Conservation (phyloP, 2,329 filamentous ascomycete species). For the Exophiala sp. region DNA sequence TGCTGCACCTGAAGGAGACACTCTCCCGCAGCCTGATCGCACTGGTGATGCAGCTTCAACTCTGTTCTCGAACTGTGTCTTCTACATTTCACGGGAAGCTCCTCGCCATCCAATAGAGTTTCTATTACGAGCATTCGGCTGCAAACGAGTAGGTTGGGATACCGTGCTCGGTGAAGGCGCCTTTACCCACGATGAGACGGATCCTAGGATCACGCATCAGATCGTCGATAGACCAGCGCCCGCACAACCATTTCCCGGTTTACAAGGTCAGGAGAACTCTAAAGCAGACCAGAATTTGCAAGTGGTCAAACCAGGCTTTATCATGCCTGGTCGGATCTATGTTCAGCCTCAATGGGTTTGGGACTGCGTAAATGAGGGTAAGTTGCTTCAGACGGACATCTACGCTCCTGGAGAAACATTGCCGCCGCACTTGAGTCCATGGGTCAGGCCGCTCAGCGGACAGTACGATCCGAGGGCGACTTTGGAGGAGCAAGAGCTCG, state of each 20-base stretch:
- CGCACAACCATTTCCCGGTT: constrained; percentile 44
- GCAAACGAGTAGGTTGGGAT: constrained; percentile 95
- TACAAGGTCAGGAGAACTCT: constrained; percentile 3
- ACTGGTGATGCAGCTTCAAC: constrained; percentile 64
- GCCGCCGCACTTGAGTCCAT: constrained; percentile 92
- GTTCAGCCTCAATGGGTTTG: constrained; percentile 98
- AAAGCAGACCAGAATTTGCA: constrained; percentile 26
- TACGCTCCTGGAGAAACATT: constrained; percentile 88
- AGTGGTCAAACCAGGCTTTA: constrained; percentile 55
- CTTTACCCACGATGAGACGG: constrained; percentile 83
- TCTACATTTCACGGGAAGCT: constrained; percentile 91
- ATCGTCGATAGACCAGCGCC: constrained; percentile 80
- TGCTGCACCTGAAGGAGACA: constrained; percentile 76
- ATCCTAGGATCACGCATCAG: constrained; percentile 90
- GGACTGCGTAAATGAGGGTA: constrained; percentile 92
- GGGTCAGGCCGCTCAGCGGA: constrained; percentile 81
- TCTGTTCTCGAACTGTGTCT: constrained; percentile 84
- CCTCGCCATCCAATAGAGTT: constrained; percentile 89
- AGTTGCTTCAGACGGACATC: constrained; percentile 77
- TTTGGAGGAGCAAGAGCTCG: constrained; percentile 81
- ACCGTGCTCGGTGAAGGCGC: constrained; percentile 83
- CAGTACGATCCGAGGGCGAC: constrained; percentile 87
- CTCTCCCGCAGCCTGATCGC: constrained; percentile 72
- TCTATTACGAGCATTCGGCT: constrained; percentile 87
- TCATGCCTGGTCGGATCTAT: constrained; percentile 88